Evolutionary conservation across 192 early-diverging fungal genomes (phyloP).

Genomic region (Paraglomus brasilianum): DNA sequence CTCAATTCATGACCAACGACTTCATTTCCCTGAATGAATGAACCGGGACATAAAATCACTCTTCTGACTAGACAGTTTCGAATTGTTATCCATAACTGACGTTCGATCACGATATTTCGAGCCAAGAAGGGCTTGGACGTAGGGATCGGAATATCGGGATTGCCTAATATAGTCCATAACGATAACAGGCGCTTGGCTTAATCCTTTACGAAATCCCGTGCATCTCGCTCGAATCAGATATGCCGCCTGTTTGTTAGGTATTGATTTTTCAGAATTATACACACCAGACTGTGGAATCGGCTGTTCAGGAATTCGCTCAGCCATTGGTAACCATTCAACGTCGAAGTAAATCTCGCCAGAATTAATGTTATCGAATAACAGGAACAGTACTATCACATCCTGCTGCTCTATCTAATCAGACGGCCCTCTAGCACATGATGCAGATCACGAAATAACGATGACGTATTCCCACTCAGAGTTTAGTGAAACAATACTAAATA

Average conservation of each 20-base stretch:
- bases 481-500: too few relatives aligned
- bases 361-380: slow-evolving; percentile 38
- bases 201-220: slow-evolving; percentile 19
- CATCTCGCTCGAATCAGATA: slow-evolving; percentile 62
- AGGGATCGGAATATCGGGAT: slow-evolving; percentile 90
- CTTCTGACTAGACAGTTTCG: slow-evolving; percentile 79
- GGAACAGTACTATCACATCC: slow-evolving; percentile 31
- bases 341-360: slow-evolving; percentile 46
- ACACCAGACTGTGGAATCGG: slow-evolving; percentile 51
- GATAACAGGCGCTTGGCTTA: neutral
- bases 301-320: slow-evolving; percentile 36
- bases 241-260: slow-evolving; percentile 62
- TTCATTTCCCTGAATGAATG: slow-evolving; percentile 68
- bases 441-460: too few relatives aligned
- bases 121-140: slow-evolving; percentile 62
- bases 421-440: too few relatives aligned
- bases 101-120: slow-evolving; percentile 62
- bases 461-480: too few relatives aligned
- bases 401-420: too few relatives aligned
- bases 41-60: slow-evolving; percentile 72
- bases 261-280: neutral
- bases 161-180: slow-evolving; percentile 43
- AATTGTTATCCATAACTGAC: slow-evolving; percentile 64
- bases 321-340: slow-evolving; percentile 41
- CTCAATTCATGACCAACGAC: slow-evolving; percentile 77